These are phyloP conservation scores for Rhazya stricta DNA, from an alignment of 257 asterid species.

Conservation along the genomic window DNA sequence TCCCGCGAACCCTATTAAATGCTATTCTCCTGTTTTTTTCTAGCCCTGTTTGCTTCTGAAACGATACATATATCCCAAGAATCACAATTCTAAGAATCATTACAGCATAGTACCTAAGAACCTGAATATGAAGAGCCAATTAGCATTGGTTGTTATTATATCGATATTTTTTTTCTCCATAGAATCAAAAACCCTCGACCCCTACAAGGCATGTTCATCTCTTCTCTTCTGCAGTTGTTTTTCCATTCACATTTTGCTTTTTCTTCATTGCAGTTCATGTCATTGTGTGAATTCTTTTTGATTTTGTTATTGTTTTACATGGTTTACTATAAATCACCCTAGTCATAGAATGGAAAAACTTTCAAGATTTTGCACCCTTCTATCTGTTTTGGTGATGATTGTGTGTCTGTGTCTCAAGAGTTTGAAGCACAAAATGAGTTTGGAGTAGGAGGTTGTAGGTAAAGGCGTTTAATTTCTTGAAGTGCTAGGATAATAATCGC, in stretches of 20 bases:
- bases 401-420: background rate
- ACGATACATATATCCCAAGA: background rate
- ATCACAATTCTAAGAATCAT: background rate
- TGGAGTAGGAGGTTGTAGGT: background rate
- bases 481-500: background rate
- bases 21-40: background rate
- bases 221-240: background rate
- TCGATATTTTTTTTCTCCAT: conserved; percentile 24
- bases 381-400: background rate
- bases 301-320: background rate
- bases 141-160: conserved; percentile 26
- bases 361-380: background rate
- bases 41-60: background rate
- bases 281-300: background rate
- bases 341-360: background rate
- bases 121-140: conserved; percentile 37
- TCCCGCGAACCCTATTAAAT: conserved; percentile 1
- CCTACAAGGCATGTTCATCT: conserved; percentile 51
- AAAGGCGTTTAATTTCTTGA: no score
- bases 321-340: background rate
- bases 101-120: no score
- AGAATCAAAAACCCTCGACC: conserved; percentile 60
- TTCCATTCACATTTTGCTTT: background rate
- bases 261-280: background rate
- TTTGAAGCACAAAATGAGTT: background rate